phyloP scores from a whole-genome alignment of 164 flowering plant genomes.

The Magnolia officinalis region DNA sequence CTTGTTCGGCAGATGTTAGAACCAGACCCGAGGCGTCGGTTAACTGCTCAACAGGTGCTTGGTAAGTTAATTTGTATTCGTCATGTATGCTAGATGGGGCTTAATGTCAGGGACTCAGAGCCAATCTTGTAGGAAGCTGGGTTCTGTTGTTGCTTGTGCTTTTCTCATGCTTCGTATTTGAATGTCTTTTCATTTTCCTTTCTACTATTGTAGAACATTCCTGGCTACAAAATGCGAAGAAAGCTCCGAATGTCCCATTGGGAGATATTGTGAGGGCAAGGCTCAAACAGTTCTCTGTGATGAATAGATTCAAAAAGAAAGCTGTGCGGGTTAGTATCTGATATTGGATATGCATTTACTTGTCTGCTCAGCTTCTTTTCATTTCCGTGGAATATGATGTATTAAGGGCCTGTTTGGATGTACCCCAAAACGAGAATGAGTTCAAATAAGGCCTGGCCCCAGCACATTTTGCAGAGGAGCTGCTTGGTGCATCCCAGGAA shows the following conservation, averaged over 20 bases:
- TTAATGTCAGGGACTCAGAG: too few species aligned
- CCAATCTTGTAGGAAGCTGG: background rate
- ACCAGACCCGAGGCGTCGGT: constrained; percentile 71
- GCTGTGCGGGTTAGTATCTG: constrained; percentile 74
- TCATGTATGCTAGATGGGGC: background rate
- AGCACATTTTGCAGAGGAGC: background rate
- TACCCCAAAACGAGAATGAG: background rate
- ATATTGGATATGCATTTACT: constrained; percentile 1
- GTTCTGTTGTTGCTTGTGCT: background rate
- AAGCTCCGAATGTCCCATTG: constrained; percentile 92
- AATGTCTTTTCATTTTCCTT: background rate
- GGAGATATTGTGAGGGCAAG: constrained; percentile 97
- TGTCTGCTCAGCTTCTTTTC: background rate
- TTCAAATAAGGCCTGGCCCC: background rate
- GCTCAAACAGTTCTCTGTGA: constrained; percentile 90
- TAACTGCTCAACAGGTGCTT: constrained; percentile 94
- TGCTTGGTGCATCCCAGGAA: too few species aligned
- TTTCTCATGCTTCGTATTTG: background rate
- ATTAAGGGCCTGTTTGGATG: background rate
- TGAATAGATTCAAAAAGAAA: constrained; percentile 95
- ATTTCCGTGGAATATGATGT: background rate
- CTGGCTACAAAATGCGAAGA: constrained; percentile 95
- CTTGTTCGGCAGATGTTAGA: constrained; percentile 92
- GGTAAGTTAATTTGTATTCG: constrained; percentile 42
- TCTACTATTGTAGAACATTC: constrained; percentile 58